These are phyloP conservation scores for Telfairia occidentalis DNA, from an alignment of 331 rosid genomes.

Conservation along the genomic window DNA sequence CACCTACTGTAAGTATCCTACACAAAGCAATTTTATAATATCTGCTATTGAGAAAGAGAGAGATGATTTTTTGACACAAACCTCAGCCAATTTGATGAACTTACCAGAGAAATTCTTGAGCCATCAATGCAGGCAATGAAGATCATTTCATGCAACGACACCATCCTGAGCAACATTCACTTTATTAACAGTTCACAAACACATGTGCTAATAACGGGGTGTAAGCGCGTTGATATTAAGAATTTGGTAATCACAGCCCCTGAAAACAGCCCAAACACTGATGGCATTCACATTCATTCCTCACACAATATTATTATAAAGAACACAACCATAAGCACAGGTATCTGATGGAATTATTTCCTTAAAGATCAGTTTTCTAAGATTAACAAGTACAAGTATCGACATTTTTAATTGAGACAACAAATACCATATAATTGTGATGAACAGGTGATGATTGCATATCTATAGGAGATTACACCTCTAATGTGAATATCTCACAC, in stretches of 20 bases:
- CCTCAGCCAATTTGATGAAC: neutral
- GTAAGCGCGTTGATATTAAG: constrained; percentile 16
- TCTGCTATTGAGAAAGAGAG: neutral
- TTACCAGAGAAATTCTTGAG: neutral
- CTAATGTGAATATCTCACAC: constrained; percentile 10
- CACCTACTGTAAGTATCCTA: constrained; percentile 31
- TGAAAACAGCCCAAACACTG: constrained; percentile 29
- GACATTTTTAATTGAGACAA: neutral
- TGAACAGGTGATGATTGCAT: constrained; percentile 29
- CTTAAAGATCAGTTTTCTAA: neutral
- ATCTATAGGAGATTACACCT: constrained; percentile 24
- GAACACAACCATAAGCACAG: constrained; percentile 10
- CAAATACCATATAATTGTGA: neutral
- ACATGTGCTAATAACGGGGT: constrained; percentile 8
- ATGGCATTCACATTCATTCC: constrained; percentile 29
- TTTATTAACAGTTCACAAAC: constrained; percentile 23
- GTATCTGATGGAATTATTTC: constrained; percentile 3
- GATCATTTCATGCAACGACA: constrained; percentile 19
- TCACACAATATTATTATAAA: constrained; percentile 17
- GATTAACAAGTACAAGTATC: neutral
- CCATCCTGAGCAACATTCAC: constrained; percentile 12
- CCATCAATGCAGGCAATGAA: constrained; percentile 23
- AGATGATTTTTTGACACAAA: neutral
- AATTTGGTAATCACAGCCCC: constrained; percentile 21
- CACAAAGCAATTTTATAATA: neutral